A percentile compares a stretch with the other conserved stretches of the same genome.
Evolutionary conservation across 1,284 basidiomycete species (phyloP).

Genomic region (Pseudozyma hubeiensis): DNA sequence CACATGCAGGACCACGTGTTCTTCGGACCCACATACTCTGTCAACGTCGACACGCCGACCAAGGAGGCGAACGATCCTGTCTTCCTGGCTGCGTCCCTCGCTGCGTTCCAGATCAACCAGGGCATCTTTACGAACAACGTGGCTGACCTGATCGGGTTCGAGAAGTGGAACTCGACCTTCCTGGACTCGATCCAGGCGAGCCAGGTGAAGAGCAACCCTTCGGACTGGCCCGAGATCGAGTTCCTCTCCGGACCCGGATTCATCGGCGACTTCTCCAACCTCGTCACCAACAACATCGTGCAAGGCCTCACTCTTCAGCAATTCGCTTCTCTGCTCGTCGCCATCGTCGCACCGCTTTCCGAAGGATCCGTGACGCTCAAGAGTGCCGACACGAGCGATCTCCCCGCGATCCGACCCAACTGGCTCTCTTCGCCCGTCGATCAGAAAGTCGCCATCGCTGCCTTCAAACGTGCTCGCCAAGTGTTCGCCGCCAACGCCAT

Average conservation of each 20-base stretch:
- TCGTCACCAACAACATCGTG: slow-evolving; percentile 35
- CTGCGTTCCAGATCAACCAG: slow-evolving; percentile 36
- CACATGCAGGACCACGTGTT: slow-evolving; percentile 63
- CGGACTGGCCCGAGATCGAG: slow-evolving; percentile 55
- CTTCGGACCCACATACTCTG: slow-evolving; percentile 49
- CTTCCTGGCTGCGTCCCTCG: slow-evolving; percentile 37
- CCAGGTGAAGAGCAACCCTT: slow-evolving; percentile 32
- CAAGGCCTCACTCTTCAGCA: slow-evolving; percentile 38
- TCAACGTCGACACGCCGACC: slow-evolving; percentile 49
- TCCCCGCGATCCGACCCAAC: slow-evolving; percentile 70
- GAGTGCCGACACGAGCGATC: slow-evolving; percentile 68
- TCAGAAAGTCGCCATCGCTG: slow-evolving; percentile 65
- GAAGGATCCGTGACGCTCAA: slow-evolving; percentile 69
- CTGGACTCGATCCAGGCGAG: slow-evolving; percentile 39
- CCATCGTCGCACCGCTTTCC: slow-evolving; percentile 58
- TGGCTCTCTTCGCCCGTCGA: slow-evolving; percentile 59
- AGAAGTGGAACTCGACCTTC: slow-evolving; percentile 44
- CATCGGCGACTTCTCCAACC: slow-evolving; percentile 53
- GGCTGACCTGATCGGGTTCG: slow-evolving; percentile 56
- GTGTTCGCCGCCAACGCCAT: slow-evolving; percentile 67
- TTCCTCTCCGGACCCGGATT: slow-evolving; percentile 53
- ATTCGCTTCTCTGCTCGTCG: slow-evolving; percentile 47
- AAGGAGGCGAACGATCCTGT: slow-evolving; percentile 49
- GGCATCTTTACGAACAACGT: slow-evolving; percentile 59
- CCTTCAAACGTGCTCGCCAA: slow-evolving; percentile 43